These are phyloP conservation scores for Urochloa ruziziensis DNA, from an alignment of 176 grass and related monocot species.

Conservation along the genomic window DNA sequence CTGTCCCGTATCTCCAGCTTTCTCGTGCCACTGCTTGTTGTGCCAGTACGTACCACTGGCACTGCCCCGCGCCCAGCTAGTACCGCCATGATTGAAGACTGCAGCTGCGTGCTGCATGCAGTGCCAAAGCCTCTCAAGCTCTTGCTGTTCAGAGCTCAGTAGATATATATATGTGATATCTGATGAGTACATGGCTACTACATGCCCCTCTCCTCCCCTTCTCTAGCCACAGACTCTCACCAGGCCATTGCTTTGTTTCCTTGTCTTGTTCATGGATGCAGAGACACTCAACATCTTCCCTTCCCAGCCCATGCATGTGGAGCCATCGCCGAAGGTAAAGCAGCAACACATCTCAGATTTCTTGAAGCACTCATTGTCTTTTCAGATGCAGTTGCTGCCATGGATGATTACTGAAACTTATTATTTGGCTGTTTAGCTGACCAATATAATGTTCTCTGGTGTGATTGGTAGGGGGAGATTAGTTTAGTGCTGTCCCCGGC, in stretches of 20 bases:
- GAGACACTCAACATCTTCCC: constrained; percentile 99
- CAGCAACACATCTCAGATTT: constrained; percentile 8
- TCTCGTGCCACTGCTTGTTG: constrained; percentile 39
- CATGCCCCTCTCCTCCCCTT: neutral
- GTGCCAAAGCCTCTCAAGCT: constrained; percentile 7
- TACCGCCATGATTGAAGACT: constrained; percentile 42
- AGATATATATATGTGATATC: neutral
- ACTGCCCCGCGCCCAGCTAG: neutral
- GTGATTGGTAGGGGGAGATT: constrained; percentile 57
- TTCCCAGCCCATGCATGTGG: constrained; percentile 94
- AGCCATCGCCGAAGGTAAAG: constrained; percentile 61
- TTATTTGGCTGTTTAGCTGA: neutral
- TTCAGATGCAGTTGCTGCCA: neutral
- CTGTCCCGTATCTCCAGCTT: constrained; percentile 41
- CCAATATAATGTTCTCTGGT: neutral
- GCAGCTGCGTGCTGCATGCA: constrained; percentile 17
- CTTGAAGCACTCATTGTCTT: constrained; percentile 10
- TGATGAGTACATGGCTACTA: constrained; percentile 7
- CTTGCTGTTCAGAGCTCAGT: neutral
- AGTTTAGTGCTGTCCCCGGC: constrained; percentile 68
- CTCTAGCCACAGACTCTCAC: neutral
- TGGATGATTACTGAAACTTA: neutral
- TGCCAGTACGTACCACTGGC: neutral
- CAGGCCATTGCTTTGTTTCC: constrained; percentile 14
- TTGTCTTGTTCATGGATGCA: constrained; percentile 75